Conservation (phyloP, 2,329 filamentous ascomycete genomes). For the Penicillium sp. region DNA sequence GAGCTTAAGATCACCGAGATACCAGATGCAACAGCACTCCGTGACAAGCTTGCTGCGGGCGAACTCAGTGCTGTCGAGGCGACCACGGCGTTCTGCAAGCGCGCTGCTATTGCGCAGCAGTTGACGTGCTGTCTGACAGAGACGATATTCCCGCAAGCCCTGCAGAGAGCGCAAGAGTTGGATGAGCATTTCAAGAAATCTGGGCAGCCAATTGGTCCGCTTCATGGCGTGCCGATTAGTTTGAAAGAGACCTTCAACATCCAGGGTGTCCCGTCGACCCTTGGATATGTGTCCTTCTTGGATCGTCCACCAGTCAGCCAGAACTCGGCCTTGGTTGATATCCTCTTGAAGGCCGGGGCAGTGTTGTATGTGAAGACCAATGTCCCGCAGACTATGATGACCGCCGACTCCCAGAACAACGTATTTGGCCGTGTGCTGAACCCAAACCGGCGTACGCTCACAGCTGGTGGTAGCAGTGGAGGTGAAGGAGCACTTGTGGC, state of each 20-base stretch:
- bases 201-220: not conserved
- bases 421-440: constrained; percentile 26
- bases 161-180: not conserved
- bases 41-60: constrained; percentile 3
- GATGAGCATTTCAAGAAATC: not conserved
- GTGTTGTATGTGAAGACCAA: constrained; percentile 33
- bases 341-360: constrained; percentile 24
- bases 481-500: constrained; percentile 37
- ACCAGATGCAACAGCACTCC: constrained; percentile 6
- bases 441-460: constrained; percentile 9
- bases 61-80: constrained; percentile 11
- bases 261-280: constrained; percentile 16
- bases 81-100: constrained; percentile 37
- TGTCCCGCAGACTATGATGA: constrained; percentile 32
- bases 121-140: constrained; percentile 35
- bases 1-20: constrained; percentile 49
- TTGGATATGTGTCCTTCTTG: constrained; percentile 26
- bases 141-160: constrained; percentile 2
- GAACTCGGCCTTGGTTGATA: constrained; percentile 19
- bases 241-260: constrained; percentile 31
- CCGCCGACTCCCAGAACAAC: constrained; percentile 25
- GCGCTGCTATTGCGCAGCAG: constrained; percentile 41
- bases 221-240: constrained; percentile 8
- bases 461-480: constrained; percentile 21
- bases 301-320: constrained; percentile 9